These are phyloP conservation scores for Fomitopsis schrenkii DNA, from an alignment of 1,284 basidiomycete species.

Conservation along the genomic window DNA sequence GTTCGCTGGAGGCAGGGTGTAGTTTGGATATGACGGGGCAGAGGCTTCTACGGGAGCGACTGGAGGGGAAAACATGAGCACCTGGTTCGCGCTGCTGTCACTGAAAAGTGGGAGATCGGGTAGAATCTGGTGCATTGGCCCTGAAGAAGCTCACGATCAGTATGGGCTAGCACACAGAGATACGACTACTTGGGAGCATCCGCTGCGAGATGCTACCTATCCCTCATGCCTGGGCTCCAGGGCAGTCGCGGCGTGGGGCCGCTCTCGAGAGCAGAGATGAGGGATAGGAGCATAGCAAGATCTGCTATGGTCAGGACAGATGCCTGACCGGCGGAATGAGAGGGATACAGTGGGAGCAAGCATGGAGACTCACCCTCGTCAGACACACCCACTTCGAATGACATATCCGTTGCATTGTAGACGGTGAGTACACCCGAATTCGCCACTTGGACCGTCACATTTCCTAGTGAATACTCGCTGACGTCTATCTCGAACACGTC, in stretches of 20 bases:
- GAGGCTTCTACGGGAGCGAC: slow-evolving; percentile 24
- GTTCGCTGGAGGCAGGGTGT: slow-evolving; percentile 66
- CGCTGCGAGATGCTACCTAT: not conserved
- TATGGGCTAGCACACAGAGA: not conserved
- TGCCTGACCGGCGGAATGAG: not conserved
- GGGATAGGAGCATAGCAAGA: not conserved
- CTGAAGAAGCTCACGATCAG: slow-evolving; percentile 17
- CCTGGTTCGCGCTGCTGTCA: slow-evolving; percentile 74
- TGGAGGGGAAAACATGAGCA: slow-evolving; percentile 72
- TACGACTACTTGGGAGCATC: not conserved
- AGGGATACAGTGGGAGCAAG: not conserved
- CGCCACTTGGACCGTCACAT: slow-evolving; percentile 45
- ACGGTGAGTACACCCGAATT: slow-evolving; percentile 49
- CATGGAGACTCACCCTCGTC: slow-evolving; percentile 37
- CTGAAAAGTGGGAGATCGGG: slow-evolving; percentile 56
- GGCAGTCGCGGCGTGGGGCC: not conserved
- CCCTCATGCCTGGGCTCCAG: not conserved
- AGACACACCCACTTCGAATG: slow-evolving; percentile 59
- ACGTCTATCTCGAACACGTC: slow-evolving; percentile 49
- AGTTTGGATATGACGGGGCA: slow-evolving; percentile 72
- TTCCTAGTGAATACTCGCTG: slow-evolving; percentile 49
- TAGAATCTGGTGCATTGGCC: slow-evolving; percentile 44
- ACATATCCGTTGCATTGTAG: slow-evolving; percentile 31
- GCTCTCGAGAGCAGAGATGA: not conserved
- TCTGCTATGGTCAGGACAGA: not conserved